Evolutionary conservation across 345 rosid genomes (phyloP), one percentile per base, ranked within the genome.

Genomic region (Turritis glabra): DNA sequence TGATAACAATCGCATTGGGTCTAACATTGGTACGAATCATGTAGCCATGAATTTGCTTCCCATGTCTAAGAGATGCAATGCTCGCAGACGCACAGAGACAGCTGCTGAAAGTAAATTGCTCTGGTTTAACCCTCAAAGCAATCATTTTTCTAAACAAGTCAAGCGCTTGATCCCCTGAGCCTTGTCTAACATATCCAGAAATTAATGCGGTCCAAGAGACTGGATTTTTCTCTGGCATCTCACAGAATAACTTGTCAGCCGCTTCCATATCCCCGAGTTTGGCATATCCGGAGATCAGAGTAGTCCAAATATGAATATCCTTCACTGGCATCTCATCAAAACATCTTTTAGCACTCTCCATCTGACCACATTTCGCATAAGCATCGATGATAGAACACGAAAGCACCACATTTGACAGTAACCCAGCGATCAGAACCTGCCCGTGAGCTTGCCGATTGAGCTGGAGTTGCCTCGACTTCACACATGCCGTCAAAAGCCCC

Each of bases 131-230:
- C 9, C 64, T 26, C 62, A 68, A 70, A 32, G 21, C 52, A 82
- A 90, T 77, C 98, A 90, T 90, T 67, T 79, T 74, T 6, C 81
- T 51, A 50, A 89, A 75, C 71, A 89, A 47, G 29, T 81, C 77
- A 50, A 89, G 89, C 2, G 88, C 89, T 26, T 70, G 69, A 13
- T 79, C 51, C 22, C 83, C 86, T 43, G 82, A 69, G 50, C 90
- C 90, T 73, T 82, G 84, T 50, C 95, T 83, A 71, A 82, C 87
- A 76, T 86, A 85, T 33, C 98, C 93, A 12, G 89, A 71, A 81
- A 93, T 93, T 80, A 93, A 77, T 75, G 93, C 81, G 0, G 93
- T 93, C 97, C 96, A 89, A 1, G 97, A 80, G 19, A 90, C 84
- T 0, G 85, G 77, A 65, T 83, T 90, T 69, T 83, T 87, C 68